phyloP scores from a whole-genome alignment of 768 basidiomycete genomes.

The Lentinula sp. region DNA sequence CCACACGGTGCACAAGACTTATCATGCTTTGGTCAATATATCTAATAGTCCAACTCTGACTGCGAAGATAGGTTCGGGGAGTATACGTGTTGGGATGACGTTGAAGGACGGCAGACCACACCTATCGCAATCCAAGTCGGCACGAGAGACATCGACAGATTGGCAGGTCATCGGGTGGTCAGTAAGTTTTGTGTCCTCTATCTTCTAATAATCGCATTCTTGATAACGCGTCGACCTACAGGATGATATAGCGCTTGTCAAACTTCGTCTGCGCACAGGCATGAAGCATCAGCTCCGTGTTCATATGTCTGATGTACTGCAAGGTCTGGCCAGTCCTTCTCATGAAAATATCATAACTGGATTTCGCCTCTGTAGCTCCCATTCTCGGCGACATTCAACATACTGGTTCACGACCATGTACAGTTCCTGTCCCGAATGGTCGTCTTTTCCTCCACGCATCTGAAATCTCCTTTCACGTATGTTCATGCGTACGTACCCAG shows the following conservation, averaged over 20 bases:
- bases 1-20: constrained; percentile 47
- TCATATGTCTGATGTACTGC: constrained; percentile 48
- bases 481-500: background rate
- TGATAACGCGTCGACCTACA: background rate
- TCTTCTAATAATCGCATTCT: background rate
- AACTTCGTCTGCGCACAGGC: constrained; percentile 53
- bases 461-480: constrained; percentile 48
- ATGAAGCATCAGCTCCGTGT: constrained; percentile 69
- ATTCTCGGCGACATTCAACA: constrained; percentile 54
- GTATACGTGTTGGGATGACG: constrained; percentile 25
- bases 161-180: constrained; percentile 59
- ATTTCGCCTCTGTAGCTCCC: constrained; percentile 38
- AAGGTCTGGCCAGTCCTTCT: constrained; percentile 25
- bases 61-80: constrained; percentile 32
- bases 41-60: constrained; percentile 38
- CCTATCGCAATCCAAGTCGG: constrained; percentile 21
- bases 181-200: constrained; percentile 27
- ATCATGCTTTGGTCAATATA: constrained; percentile 59
- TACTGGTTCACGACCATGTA: constrained; percentile 11
- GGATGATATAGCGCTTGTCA: constrained; percentile 51
- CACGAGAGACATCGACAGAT: constrained; percentile 37
- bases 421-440: constrained; percentile 24
- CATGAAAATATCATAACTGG: background rate
- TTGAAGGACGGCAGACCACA: constrained; percentile 39
- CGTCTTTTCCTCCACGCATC: constrained; percentile 61